Conservation (phyloP, 1,139 yeast genomes). For the Zhuliangozyma parablackwelliae region DNA sequence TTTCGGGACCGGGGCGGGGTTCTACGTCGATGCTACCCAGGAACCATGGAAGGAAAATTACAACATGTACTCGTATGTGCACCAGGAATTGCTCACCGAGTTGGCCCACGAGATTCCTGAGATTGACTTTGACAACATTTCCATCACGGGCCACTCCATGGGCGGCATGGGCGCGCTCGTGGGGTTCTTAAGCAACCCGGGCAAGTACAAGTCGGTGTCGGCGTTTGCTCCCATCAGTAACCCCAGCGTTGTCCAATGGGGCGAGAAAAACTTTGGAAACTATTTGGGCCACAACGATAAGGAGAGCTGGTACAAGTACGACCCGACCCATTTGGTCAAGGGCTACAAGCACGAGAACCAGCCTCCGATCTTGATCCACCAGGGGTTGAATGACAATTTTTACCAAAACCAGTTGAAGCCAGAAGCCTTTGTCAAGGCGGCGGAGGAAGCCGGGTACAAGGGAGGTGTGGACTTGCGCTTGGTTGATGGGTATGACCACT, state of each 20-base stretch:
- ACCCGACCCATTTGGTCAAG: slow-evolving; percentile 72
- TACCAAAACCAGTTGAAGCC: slow-evolving; percentile 73
- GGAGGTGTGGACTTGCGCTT: slow-evolving; percentile 57
- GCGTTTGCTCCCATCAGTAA: slow-evolving; percentile 91
- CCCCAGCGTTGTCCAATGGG: slow-evolving; percentile 78
- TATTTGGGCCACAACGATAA: slow-evolving; percentile 63
- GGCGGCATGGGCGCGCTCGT: slow-evolving; percentile 94
- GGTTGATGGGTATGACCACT: slow-evolving; percentile 87
- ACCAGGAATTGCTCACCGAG: slow-evolving; percentile 59
- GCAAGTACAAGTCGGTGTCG: slow-evolving; percentile 71
- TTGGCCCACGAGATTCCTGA: slow-evolving; percentile 44
- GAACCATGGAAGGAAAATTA: slow-evolving; percentile 71
- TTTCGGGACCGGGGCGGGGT: slow-evolving; percentile 94
- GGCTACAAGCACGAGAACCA: slow-evolving; percentile 44
- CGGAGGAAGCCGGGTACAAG: slow-evolving; percentile 52
- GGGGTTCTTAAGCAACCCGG: slow-evolving; percentile 71
- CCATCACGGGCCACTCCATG: slow-evolving; percentile 95
- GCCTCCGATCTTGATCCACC: slow-evolving; percentile 72
- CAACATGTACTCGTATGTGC: slow-evolving; percentile 82
- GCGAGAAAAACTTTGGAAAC: slow-evolving; percentile 72
- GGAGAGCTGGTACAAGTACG: slow-evolving; percentile 65
- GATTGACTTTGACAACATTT: slow-evolving; percentile 55
- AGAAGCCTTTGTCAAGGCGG: slow-evolving; percentile 65
- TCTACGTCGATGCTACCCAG: slow-evolving; percentile 79
- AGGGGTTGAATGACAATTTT: slow-evolving; percentile 75